Percentiles rank a stretch among this genome's conserved stretches.
Evolutionary conservation across 2,329 filamentous ascomycete genomes (phyloP).

Genomic region (Phyllosticta citriasiana): DNA sequence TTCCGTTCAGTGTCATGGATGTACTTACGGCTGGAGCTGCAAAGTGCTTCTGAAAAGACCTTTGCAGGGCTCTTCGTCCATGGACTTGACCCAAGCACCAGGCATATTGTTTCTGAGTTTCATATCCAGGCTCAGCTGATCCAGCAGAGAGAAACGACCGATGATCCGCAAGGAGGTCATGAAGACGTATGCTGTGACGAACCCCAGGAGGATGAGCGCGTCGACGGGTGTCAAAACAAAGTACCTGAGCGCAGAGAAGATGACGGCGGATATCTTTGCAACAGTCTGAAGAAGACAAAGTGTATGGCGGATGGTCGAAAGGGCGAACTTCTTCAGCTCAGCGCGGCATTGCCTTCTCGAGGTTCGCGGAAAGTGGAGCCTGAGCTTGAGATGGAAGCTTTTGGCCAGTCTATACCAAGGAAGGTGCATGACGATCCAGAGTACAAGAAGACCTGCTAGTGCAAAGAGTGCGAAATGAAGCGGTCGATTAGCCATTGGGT

Average conservation of each 20-base stretch:
- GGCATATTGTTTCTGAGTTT: not conserved
- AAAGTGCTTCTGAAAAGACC: not conserved
- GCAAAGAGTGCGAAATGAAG: too few species aligned
- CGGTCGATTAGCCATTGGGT: too few species aligned
- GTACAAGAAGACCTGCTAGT: too few species aligned
- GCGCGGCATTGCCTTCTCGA: too few species aligned
- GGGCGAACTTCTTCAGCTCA: too few species aligned
- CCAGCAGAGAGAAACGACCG: not conserved
- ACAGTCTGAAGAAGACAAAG: not conserved
- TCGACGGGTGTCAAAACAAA: not conserved
- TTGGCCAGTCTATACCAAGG: too few species aligned
- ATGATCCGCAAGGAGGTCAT: not conserved
- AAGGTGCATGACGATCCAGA: too few species aligned
- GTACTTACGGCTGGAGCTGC: not conserved
- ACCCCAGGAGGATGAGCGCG: not conserved
- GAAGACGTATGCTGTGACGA: not conserved
- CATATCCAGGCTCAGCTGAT: not conserved
- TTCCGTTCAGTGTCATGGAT: too few species aligned
- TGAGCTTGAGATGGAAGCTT: too few species aligned
- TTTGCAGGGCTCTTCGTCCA: not conserved
- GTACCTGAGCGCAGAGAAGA: not conserved
- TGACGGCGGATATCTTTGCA: not conserved
- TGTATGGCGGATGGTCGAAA: too few species aligned
- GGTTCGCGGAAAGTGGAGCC: too few species aligned
- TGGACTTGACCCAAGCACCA: not conserved